A percentile compares a stretch with the other conserved stretches of the same genome.
phyloP scores from a whole-genome alignment of 1,284 basidiomycete species.

The Sporisorium exsertum region DNA sequence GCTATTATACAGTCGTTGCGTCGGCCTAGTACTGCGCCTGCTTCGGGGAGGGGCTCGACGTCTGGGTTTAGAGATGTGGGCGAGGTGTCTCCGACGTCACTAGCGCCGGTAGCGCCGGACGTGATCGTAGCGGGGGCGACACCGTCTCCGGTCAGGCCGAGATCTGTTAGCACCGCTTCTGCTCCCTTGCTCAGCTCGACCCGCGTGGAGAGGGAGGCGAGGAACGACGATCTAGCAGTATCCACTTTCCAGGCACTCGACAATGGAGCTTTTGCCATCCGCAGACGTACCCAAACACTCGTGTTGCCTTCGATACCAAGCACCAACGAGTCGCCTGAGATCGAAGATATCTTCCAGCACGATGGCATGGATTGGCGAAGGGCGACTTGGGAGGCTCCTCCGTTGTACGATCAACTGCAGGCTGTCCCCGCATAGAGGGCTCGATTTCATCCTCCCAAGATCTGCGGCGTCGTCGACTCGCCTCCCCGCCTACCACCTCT shows the following conservation, averaged over 20 bases:
- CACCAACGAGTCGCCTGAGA: slow-evolving; percentile 32
- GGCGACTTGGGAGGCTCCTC: slow-evolving; percentile 48
- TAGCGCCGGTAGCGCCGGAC: background rate
- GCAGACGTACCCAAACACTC: slow-evolving; percentile 25
- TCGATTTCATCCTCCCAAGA: background rate
- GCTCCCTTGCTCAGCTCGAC: slow-evolving; percentile 9
- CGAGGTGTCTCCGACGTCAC: background rate
- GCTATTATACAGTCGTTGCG: slow-evolving; percentile 38
- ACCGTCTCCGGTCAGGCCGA: slow-evolving; percentile 2
- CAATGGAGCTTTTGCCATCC: slow-evolving; percentile 32
- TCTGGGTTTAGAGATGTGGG: background rate
- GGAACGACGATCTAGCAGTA: slow-evolving; percentile 28
- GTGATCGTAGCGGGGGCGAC: background rate
- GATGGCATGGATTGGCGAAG: slow-evolving; percentile 52
- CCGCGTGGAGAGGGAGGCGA: slow-evolving; percentile 18
- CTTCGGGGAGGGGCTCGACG: slow-evolving; percentile 15
- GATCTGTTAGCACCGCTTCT: slow-evolving; percentile 25
- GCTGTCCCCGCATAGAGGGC: background rate
- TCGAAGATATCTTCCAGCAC: slow-evolving; percentile 49
- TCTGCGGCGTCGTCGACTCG: background rate
- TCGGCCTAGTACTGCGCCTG: slow-evolving; percentile 31
- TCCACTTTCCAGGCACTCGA: slow-evolving; percentile 24
- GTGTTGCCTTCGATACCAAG: slow-evolving; percentile 23
- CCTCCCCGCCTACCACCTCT: background rate
- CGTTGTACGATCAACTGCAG: slow-evolving; percentile 28